phyloP scores from a whole-genome alignment of 768 basidiomycete species.

The Rhodotorula babjevae region DNA sequence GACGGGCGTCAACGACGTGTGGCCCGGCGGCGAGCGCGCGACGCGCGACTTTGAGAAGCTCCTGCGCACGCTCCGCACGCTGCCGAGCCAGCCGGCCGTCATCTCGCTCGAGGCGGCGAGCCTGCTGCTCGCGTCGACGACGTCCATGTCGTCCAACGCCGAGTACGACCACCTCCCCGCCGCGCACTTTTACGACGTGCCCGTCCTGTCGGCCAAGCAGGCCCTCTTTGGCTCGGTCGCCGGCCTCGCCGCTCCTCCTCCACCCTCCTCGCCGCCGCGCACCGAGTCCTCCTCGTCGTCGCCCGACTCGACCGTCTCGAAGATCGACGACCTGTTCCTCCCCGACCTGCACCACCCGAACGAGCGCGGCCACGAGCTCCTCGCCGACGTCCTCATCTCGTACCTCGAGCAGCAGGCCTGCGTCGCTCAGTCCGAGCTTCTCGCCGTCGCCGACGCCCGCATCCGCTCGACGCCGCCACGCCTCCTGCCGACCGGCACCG shows the following conservation, averaged over 20 bases:
- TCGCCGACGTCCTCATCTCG: constrained; percentile 77
- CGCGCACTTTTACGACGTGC: constrained; percentile 95
- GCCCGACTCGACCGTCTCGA: constrained; percentile 53
- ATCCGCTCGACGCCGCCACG: neutral
- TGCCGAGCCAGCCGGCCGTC: constrained; percentile 69
- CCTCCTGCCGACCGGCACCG: neutral
- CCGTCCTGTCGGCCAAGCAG: constrained; percentile 57
- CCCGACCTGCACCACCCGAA: constrained; percentile 62
- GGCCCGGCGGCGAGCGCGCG: constrained; percentile 57
- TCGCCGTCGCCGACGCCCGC: neutral
- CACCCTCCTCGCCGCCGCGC: neutral
- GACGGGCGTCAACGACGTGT: constrained; percentile 83
- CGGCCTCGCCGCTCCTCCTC: constrained; percentile 13
- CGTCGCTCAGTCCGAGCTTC: constrained; percentile 45
- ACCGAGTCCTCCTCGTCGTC: constrained; percentile 1
- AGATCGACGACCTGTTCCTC: constrained; percentile 76
- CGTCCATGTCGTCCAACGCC: constrained; percentile 76
- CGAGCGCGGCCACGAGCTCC: constrained; percentile 67
- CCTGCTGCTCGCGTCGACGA: constrained; percentile 76
- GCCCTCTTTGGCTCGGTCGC: constrained; percentile 27
- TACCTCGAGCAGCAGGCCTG: constrained; percentile 87
- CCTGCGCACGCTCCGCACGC: constrained; percentile 57
- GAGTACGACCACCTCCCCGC: constrained; percentile 83
- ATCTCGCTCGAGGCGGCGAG: constrained; percentile 82
- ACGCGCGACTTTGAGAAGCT: constrained; percentile 47